Evolutionary conservation across 306 rosid genomes (phyloP).

Genomic region (Corylus americana): DNA sequence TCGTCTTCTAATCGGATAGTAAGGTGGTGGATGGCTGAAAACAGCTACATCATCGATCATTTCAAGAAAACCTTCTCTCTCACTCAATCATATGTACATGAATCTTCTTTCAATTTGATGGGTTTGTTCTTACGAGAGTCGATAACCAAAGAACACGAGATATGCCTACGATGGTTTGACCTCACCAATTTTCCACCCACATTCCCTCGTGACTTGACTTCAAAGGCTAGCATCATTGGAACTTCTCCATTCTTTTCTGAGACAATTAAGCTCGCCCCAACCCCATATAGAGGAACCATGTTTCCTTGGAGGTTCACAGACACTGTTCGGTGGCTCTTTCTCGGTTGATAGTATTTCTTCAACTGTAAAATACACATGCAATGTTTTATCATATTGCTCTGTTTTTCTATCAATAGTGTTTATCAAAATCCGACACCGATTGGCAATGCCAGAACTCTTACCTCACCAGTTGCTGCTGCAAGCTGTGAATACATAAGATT

Average conservation of each 20-base stretch:
- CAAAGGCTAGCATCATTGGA: conserved; percentile 61
- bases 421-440: not conserved
- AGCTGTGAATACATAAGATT: conserved; percentile 77
- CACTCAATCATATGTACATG: conserved; percentile 45
- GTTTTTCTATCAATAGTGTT: not conserved
- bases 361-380: conserved; percentile 41
- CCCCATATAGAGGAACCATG: conserved; percentile 80
- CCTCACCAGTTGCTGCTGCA: conserved; percentile 77
- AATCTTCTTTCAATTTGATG: conserved; percentile 49
- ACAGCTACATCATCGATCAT: not conserved
- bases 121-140: conserved; percentile 48
- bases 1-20: too few relatives aligned
- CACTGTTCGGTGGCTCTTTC: conserved; percentile 53
- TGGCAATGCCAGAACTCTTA: conserved; percentile 31
- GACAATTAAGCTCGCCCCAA: conserved; percentile 62
- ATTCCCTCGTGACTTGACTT: conserved; percentile 53
- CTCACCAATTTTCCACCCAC: conserved; percentile 77
- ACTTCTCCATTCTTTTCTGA: conserved; percentile 43
- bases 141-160: conserved; percentile 51
- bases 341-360: conserved; percentile 71
- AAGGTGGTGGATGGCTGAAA: too few relatives aligned
- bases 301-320: conserved; percentile 59
- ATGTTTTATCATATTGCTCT: not conserved
- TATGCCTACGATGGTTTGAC: conserved; percentile 48
- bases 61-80: conserved; percentile 17